Evolutionary conservation across 345 rosid genomes (phyloP), one percentile per base, ranked within the genome.

Genomic region (Gynandropsis gynandra): DNA sequence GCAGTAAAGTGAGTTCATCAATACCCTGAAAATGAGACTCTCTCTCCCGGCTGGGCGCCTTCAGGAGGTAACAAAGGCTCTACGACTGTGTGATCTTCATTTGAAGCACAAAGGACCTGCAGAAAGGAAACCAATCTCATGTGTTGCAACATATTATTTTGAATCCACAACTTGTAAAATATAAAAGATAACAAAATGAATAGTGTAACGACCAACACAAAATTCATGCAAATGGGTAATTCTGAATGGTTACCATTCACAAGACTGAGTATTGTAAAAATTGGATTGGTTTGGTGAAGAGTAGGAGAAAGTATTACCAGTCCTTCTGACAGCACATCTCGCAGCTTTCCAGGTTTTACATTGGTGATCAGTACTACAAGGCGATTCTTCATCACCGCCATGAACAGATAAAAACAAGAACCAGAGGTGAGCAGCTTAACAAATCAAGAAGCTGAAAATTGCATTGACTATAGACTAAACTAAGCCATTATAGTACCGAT

Each of bases 291-390:
- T 3, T 19, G 38, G 41, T 9, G 47, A 33, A 51, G 42, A 7
- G 2, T 9, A 20, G 57, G 48, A 51, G n/a, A 31, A 52, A 72
- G 12, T 41, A 19, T 73, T 82, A 87, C 98, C 93, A 92, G 67
- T 78, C 96, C 98, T 74, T 87, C 96, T 1, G 96, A 87, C 83
- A 72, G 56, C 36, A 87, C 80, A 71, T 92, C 98, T 56, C 96
- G 74, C 53, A 92, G 79, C 76, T 92, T 92, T 76, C 98, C 98
- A 40, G 96, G 89, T 74, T 92, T 92, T 20, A 92, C 98, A 74
- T 92, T 92, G 54, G 93, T 92, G 52, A 92, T 87, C 66, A 87
- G 77, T 53, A 55, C 93, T 15, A 85, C 89, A 33, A 42, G 76
- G 9, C 96, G 82, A 40, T 85, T 85, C 98, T 87, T 75, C 76